Evolutionary conservation across 1,284 basidiomycete genomes (phyloP).

Genomic region (Apiotrichum siamense): DNA sequence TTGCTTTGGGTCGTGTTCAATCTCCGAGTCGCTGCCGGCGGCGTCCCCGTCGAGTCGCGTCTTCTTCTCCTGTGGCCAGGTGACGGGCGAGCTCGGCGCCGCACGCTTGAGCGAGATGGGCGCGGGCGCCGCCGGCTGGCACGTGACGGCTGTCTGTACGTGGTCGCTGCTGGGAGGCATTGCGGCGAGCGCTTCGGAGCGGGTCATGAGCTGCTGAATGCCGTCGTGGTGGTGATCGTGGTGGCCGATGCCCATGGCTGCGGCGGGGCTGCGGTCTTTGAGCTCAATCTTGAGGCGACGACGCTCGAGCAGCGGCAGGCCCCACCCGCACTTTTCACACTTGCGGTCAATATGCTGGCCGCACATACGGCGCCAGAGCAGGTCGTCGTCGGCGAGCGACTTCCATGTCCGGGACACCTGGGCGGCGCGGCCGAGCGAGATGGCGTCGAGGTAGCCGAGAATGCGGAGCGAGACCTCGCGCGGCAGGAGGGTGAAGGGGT

Average conservation of each 20-base stretch:
- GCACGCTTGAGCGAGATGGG: conserved; percentile 15
- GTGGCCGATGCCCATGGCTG: conserved; percentile 32
- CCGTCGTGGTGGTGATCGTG: conserved; percentile 26
- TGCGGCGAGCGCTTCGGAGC: conserved; percentile 27
- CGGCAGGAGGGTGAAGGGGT: conserved; percentile 87
- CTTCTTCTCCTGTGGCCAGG: conserved; percentile 18
- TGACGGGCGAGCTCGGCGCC: conserved; percentile 14
- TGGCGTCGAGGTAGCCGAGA: conserved; percentile 88
- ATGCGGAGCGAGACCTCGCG: conserved; percentile 86
- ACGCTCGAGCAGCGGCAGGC: conserved; percentile 76
- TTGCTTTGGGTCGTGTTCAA: not conserved
- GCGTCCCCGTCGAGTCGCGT: conserved; percentile 13
- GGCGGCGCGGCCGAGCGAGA: conserved; percentile 88
- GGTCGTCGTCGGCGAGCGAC: conserved; percentile 86
- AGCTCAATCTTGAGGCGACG: conserved; percentile 45
- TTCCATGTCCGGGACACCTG: conserved; percentile 88
- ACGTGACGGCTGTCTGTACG: conserved; percentile 7
- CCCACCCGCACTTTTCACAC: conserved; percentile 97
- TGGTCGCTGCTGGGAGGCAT: conserved; percentile 1
- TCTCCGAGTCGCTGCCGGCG: conserved; percentile 26
- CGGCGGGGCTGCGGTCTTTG: conserved; percentile 38
- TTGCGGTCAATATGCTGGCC: conserved; percentile 98
- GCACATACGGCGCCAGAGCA: conserved; percentile 94
- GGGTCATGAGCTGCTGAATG: conserved; percentile 24
- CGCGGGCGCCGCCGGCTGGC: conserved; percentile 7